phyloP scores from a whole-genome alignment of 2,329 filamentous ascomycete genomes.

The Onygena corvina region DNA sequence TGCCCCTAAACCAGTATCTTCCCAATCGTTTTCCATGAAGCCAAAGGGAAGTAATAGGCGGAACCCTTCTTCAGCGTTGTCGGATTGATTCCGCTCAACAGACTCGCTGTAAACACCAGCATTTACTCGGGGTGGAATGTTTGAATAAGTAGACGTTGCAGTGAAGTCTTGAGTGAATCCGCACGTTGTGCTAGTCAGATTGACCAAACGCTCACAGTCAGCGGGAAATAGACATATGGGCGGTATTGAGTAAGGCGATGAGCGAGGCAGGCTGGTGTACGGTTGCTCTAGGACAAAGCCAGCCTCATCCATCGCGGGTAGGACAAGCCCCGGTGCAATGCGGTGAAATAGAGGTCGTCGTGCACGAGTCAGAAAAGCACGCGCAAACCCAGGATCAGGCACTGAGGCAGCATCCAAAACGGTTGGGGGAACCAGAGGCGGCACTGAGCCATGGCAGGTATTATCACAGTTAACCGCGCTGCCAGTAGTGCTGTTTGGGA shows the following conservation, averaged over 20 bases:
- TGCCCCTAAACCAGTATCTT: neutral
- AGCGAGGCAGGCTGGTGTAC: slow-evolving; percentile 1
- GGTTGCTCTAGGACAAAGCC: neutral
- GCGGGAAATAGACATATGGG: slow-evolving; percentile 1
- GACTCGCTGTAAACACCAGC: slow-evolving; percentile 6
- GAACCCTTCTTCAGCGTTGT: slow-evolving; percentile 6
- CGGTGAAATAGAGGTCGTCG: slow-evolving; percentile 1
- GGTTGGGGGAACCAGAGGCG: neutral
- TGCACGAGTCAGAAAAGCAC: slow-evolving; percentile 6
- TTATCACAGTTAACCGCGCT: neutral
- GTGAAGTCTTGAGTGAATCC: neutral
- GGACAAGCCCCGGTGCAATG: slow-evolving; percentile 4
- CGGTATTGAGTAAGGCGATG: slow-evolving; percentile 1
- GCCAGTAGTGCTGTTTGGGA: neutral
- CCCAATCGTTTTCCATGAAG: neutral
- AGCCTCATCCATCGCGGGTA: neutral
- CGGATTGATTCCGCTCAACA: neutral
- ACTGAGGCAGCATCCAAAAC: slow-evolving; percentile 3
- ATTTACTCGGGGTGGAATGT: slow-evolving; percentile 2
- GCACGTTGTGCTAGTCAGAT: neutral
- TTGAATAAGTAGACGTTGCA: neutral
- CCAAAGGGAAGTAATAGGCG: slow-evolving; percentile 6
- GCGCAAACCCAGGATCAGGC: slow-evolving; percentile 1
- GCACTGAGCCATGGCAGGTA: neutral
- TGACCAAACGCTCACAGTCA: neutral